Conservation (phyloP, 441 rosid species). For the Bocquillonia castaneifolia region DNA sequence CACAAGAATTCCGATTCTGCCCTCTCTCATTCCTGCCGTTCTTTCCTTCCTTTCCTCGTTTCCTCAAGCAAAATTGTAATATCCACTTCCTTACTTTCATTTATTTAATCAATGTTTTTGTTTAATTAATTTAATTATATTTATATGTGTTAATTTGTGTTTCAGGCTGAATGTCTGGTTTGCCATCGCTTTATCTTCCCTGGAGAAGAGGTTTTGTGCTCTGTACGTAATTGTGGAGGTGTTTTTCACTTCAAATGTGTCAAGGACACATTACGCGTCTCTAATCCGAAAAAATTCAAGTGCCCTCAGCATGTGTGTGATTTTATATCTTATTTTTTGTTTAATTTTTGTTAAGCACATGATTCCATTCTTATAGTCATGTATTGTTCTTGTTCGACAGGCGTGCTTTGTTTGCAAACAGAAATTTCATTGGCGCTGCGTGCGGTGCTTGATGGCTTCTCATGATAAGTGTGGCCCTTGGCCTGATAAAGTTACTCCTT, state of each 20-base stretch:
- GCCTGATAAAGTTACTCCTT: conserved; percentile 56
- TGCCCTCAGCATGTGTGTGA: conserved; percentile 96
- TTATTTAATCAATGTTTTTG: too few species aligned
- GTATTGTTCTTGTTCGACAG: too few species aligned
- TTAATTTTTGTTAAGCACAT: neutral
- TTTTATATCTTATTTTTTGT: conserved; percentile 9
- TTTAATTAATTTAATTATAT: neutral
- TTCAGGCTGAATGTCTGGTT: conserved; percentile 63
- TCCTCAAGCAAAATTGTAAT: conserved; percentile 24
- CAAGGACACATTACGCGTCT: conserved; percentile 36
- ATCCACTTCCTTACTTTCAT: too few species aligned
- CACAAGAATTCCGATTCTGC: conserved; percentile 23
- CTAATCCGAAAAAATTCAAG: conserved; percentile 48
- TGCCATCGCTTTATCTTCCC: conserved; percentile 52
- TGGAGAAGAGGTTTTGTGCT: conserved; percentile 60
- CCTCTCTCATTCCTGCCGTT: conserved; percentile 21
- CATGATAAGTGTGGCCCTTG: conserved; percentile 85
- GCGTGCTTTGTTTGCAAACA: conserved; percentile 74
- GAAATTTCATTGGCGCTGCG: conserved; percentile 70
- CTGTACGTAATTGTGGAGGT: conserved; percentile 60
- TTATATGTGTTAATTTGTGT: conserved; percentile 14
- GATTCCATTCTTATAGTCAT: neutral
- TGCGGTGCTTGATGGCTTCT: conserved; percentile 59
- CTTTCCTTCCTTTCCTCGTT: conserved; percentile 28
- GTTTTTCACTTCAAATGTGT: conserved; percentile 59